These are phyloP conservation scores for Chrysanthemum seticuspe DNA, from an alignment of 129 eudicot species.

Conservation along the genomic window DNA sequence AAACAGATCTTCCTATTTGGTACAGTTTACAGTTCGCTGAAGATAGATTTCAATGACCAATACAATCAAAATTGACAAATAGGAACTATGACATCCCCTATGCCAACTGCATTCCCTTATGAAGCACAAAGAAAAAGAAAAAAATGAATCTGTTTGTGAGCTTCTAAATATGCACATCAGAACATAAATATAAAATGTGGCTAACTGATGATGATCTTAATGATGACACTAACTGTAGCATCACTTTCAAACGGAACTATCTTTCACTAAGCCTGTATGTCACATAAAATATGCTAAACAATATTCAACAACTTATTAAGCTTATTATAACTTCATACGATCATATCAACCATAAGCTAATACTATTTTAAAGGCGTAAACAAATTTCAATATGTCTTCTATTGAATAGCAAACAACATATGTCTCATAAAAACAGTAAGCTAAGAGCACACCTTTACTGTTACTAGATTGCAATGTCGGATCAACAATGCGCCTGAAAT, in stretches of 20 bases:
- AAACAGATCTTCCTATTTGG: background rate
- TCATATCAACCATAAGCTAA: background rate
- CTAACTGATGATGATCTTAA: too few species aligned
- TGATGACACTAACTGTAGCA: too few species aligned
- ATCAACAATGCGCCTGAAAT: conserved; percentile 76
- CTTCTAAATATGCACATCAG: background rate
- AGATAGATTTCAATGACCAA: background rate
- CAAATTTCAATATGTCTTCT: background rate
- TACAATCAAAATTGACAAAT: background rate
- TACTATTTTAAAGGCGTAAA: background rate
- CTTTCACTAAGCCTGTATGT: too few species aligned
- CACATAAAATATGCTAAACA: too few species aligned
- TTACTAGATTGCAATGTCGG: conserved; percentile 50
- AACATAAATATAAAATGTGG: too few species aligned
- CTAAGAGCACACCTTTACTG: conserved; percentile 42
- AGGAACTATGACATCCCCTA: background rate
- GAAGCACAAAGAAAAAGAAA: background rate
- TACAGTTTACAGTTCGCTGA: background rate
- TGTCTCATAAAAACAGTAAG: background rate
- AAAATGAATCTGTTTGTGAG: background rate
- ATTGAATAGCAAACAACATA: background rate
- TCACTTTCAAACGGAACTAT: too few species aligned
- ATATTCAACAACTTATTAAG: too few species aligned
- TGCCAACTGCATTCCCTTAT: background rate
- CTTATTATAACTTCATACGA: too few species aligned